Conservation (phyloP, 78 protist genomes). For the Planoprotostelium fungivorum region DNA sequence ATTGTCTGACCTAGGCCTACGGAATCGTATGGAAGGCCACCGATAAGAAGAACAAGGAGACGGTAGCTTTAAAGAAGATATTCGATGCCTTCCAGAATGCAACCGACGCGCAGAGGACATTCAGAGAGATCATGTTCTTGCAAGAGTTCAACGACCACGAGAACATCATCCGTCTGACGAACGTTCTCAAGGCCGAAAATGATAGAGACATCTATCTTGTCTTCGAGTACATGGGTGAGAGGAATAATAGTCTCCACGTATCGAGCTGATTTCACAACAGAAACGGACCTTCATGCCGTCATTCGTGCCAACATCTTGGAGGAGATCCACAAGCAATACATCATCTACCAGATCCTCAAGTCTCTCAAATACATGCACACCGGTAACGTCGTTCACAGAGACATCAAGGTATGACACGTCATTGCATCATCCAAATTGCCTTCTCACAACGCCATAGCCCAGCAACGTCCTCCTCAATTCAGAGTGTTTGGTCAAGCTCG, state of each 20-base stretch:
- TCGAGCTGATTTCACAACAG: slow-evolving; percentile 29
- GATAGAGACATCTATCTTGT: slow-evolving; percentile 96
- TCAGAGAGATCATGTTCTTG: slow-evolving; percentile 95
- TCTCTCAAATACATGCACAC: slow-evolving; percentile 91
- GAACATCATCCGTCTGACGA: slow-evolving; percentile 83
- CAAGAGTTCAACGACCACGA: slow-evolving; percentile 86
- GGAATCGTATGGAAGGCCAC: slow-evolving; percentile 97
- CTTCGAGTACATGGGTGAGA: slow-evolving; percentile 91
- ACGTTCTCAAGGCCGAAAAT: slow-evolving; percentile 93
- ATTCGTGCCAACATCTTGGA: slow-evolving; percentile 95
- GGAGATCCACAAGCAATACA: slow-evolving; percentile 93
- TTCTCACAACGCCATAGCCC: slow-evolving; percentile 69
- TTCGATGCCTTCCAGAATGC: slow-evolving; percentile 98
- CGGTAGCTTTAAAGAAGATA: slow-evolving; percentile 96
- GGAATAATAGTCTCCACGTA: neutral
- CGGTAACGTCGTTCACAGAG: slow-evolving; percentile 92
- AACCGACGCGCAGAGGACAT: slow-evolving; percentile 98
- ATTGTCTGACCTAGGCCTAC: slow-evolving; percentile 74
- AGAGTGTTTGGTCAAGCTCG: slow-evolving; percentile 91
- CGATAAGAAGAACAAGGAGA: slow-evolving; percentile 76
- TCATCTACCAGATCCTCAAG: slow-evolving; percentile 93
- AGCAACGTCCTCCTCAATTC: slow-evolving; percentile 90
- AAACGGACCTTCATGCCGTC: slow-evolving; percentile 96
- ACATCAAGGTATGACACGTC: slow-evolving; percentile 63
- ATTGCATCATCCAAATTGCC: neutral